Evolutionary conservation across 2,329 filamentous ascomycete species (phyloP).

Genomic region (Neofusicoccum laricinum): DNA sequence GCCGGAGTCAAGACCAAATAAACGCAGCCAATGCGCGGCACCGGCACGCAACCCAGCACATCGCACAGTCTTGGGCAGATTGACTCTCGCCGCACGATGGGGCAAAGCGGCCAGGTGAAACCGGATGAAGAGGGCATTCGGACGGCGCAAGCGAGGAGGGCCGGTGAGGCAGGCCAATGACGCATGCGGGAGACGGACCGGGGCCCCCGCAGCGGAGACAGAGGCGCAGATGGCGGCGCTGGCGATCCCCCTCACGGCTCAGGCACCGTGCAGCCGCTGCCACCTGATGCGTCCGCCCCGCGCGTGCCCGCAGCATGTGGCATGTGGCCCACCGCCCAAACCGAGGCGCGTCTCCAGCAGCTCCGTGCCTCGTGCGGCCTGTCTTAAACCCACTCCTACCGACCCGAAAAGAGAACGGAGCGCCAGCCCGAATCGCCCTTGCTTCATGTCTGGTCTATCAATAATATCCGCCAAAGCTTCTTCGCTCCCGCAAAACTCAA

Average conservation of each 20-base stretch:
- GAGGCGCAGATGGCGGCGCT: neutral
- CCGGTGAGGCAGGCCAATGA: neutral
- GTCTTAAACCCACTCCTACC: too few relatives aligned
- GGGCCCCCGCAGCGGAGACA: neutral
- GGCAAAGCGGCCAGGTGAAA: neutral
- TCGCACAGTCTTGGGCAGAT: neutral
- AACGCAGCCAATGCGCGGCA: neutral
- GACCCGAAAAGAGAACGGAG: too few relatives aligned
- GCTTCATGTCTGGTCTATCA: neutral
- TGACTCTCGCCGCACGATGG: neutral
- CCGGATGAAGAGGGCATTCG: neutral
- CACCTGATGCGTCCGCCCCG: neutral
- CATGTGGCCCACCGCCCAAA: neutral
- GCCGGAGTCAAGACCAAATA: neutral
- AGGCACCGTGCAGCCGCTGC: conserved; percentile 8
- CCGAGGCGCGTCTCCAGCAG: too few relatives aligned
- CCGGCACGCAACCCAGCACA: neutral
- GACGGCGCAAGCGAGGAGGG: neutral
- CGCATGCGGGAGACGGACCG: conserved; percentile 3
- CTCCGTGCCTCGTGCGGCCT: too few relatives aligned
- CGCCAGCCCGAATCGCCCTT: too few relatives aligned
- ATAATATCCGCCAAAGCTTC: neutral
- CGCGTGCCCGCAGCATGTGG: neutral
- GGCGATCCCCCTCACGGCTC: conserved; percentile 6
- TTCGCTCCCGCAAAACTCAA: neutral